Percentiles rank a stretch among this genome's conserved stretches.
Conservation (phyloP, 78 protist genomes). For the Dictyostelium capitatum region DNA sequence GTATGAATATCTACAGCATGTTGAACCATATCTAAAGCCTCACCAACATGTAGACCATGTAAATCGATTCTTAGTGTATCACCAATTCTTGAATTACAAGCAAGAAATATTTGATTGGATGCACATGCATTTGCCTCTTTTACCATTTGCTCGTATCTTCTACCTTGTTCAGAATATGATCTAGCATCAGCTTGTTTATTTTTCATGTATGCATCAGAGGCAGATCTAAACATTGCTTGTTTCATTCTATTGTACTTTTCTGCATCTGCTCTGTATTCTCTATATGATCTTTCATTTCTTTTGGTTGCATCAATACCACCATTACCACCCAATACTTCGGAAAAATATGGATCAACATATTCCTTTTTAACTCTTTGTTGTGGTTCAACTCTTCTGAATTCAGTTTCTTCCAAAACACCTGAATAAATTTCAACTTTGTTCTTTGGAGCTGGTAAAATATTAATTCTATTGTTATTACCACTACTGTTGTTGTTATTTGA, state of each 20-base stretch:
- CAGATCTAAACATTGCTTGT: conserved; percentile 30
- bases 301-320: background rate
- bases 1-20: conserved; percentile 33
- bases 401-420: background rate
- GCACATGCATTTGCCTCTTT: conserved; percentile 34
- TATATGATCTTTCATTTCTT: conserved; percentile 25
- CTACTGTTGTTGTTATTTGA: background rate
- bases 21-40: conserved; percentile 64
- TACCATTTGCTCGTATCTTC: background rate
- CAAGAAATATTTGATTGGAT: conserved; percentile 50
- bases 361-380: background rate
- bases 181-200: conserved; percentile 45
- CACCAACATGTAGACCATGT: conserved; percentile 67
- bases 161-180: background rate
- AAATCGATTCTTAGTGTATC: conserved; percentile 63
- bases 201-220: conserved; percentile 43
- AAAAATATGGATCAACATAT: background rate
- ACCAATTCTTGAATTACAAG: conserved; percentile 29
- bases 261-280: conserved; percentile 27
- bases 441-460: conserved; percentile 9
- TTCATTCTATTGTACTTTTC: conserved; percentile 22
- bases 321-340: background rate
- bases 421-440: conserved; percentile 20
- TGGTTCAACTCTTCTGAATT: conserved; percentile 16
- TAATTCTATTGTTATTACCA: background rate